A percentile compares a stretch with the other conserved stretches of the same genome.
Evolutionary conservation across 2,329 filamentous ascomycete genomes (phyloP).

Genomic region (Didymella pinodella): DNA sequence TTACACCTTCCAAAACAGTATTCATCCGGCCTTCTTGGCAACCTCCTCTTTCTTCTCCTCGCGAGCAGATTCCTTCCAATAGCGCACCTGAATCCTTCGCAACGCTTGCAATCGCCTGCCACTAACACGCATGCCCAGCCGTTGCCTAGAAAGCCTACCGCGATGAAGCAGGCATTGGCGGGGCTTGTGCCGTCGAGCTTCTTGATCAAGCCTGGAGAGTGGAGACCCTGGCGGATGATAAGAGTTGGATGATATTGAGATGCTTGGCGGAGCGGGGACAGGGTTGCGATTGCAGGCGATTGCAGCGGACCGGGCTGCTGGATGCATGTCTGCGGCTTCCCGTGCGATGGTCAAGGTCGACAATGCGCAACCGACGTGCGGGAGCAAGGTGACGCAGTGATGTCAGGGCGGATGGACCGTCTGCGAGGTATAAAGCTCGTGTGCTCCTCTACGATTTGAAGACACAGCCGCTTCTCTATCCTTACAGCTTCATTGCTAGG

Average conservation of each 20-base stretch:
- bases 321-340: slow-evolving; percentile 11
- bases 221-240: slow-evolving; percentile 18
- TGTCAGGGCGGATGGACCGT: slow-evolving; percentile 5
- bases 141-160: slow-evolving; percentile 25
- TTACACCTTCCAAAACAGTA: slow-evolving; percentile 20
- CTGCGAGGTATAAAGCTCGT: slow-evolving; percentile 13
- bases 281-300: slow-evolving; percentile 9
- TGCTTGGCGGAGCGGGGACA: slow-evolving; percentile 15
- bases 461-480: slow-evolving; percentile 16
- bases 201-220: slow-evolving; percentile 16
- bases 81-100: neutral
- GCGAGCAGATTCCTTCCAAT: slow-evolving; percentile 17
- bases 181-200: slow-evolving; percentile 22
- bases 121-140: slow-evolving; percentile 27
- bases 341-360: slow-evolving; percentile 7
- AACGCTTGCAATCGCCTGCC: slow-evolving; percentile 18
- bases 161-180: slow-evolving; percentile 23
- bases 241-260: slow-evolving; percentile 10
- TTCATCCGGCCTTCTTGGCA: slow-evolving; percentile 14
- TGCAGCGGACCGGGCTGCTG: slow-evolving; percentile 14
- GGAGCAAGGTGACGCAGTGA: slow-evolving; percentile 13
- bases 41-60: slow-evolving; percentile 10
- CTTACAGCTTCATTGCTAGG: slow-evolving; percentile 11
- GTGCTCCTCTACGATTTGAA: neutral
- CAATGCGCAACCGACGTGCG: neutral